Percentiles rank a stretch among this genome's conserved stretches.
Evolutionary conservation across 306 rosid genomes (phyloP).

Genomic region (Vigna reflexopilosa): DNA sequence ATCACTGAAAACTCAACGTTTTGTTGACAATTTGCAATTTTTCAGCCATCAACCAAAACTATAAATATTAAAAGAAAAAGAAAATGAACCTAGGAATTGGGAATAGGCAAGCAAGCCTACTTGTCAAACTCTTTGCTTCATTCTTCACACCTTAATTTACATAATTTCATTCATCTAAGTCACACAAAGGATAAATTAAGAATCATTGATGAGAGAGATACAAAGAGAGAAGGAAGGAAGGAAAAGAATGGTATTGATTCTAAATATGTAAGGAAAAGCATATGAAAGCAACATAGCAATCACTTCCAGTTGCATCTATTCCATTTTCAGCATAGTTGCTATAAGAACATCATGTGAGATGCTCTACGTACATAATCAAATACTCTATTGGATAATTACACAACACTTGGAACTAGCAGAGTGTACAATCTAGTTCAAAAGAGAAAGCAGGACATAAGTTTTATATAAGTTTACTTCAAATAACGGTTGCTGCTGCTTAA

Average conservation of each 20-base stretch:
- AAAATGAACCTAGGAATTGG: too few species aligned
- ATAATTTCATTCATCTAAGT: background rate
- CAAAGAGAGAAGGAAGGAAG: background rate
- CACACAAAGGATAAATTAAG: background rate
- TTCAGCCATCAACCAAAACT: too few species aligned
- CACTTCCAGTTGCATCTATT: background rate
- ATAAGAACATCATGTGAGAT: background rate
- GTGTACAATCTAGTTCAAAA: background rate
- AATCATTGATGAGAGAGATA: background rate
- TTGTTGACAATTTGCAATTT: too few species aligned
- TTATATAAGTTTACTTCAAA: background rate
- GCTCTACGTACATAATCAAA: background rate
- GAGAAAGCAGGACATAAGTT: background rate
- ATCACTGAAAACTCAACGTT: background rate
- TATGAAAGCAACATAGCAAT: too few species aligned
- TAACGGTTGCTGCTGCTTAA: constrained; percentile 34
- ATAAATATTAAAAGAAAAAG: too few species aligned
- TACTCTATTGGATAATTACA: background rate
- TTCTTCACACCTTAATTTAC: background rate
- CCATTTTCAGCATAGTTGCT: background rate
- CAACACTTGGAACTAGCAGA: background rate
- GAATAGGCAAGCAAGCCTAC: background rate
- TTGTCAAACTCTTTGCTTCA: background rate
- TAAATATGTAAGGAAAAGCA: too few species aligned
- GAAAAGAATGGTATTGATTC: background rate